Conservation (phyloP, 2,329 filamentous ascomycete species). For the Dothideomycetes sp. region DNA sequence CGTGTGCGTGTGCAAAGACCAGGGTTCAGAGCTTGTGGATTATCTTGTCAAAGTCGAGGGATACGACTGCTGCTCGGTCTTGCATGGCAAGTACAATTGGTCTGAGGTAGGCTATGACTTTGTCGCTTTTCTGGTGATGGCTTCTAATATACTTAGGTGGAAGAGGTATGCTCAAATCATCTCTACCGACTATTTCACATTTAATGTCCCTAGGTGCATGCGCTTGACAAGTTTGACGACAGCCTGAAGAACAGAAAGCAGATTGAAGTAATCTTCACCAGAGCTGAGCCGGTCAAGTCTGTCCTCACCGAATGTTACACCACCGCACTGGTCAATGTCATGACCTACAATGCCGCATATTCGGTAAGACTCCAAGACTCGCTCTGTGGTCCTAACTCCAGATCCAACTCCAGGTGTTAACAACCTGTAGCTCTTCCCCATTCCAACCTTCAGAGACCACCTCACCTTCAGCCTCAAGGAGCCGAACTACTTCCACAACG, state of each 20-base stretch:
- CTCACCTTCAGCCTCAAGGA: background rate
- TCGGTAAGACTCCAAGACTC: too few species aligned
- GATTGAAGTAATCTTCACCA: slow-evolving; percentile 2
- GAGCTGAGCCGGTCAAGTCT: slow-evolving; percentile 1
- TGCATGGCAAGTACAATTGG: slow-evolving; percentile 5
- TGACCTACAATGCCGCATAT: slow-evolving; percentile 3
- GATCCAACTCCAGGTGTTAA: background rate
- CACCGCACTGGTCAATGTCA: slow-evolving; percentile 4
- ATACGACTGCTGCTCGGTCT: slow-evolving; percentile 3
- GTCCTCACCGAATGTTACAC: slow-evolving; percentile 4
- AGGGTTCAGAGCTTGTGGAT: slow-evolving; percentile 1
- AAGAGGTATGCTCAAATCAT: background rate
- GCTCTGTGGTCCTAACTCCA: too few species aligned
- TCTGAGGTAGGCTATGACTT: background rate
- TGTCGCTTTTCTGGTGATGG: too few species aligned
- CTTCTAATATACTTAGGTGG: background rate
- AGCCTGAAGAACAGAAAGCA: background rate
- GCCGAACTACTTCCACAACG: background rate
- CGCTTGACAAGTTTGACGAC: slow-evolving; percentile 6
- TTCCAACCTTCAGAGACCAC: background rate
- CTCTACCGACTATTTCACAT: background rate
- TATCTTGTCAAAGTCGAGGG: slow-evolving; percentile 7
- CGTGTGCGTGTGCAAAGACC: slow-evolving; percentile 1
- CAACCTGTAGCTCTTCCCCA: background rate
- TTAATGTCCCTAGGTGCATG: slow-evolving; percentile 3